Percentiles rank a stretch among this genome's conserved stretches.
These are phyloP conservation scores for Herpotrichia juniperi DNA, from an alignment of 2,329 filamentous ascomycete species.

Conservation along the genomic window DNA sequence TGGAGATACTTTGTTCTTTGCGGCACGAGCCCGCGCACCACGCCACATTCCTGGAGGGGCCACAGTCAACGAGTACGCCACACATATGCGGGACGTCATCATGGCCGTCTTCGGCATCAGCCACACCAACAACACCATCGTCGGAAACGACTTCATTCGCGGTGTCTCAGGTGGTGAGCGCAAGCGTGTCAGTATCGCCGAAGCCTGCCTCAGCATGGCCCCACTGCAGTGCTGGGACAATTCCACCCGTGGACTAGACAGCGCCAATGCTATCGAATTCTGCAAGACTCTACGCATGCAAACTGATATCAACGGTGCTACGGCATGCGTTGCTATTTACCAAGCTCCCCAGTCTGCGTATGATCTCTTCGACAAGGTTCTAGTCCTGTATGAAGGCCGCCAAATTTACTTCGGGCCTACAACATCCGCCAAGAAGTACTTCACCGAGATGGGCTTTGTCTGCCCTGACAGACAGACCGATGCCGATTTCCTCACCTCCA, in stretches of 20 bases:
- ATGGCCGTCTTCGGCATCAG: constrained; percentile 79
- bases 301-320: constrained; percentile 70
- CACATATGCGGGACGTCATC: constrained; percentile 71
- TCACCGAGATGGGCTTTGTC: constrained; percentile 72
- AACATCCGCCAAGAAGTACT: constrained; percentile 70
- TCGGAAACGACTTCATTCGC: constrained; percentile 77
- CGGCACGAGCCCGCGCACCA: constrained; percentile 72
- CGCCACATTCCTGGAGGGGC: constrained; percentile 66
- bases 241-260: constrained; percentile 75
- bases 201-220: constrained; percentile 71
- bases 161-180: constrained; percentile 78
- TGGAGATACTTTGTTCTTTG: constrained; percentile 79
- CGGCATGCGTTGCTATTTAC: constrained; percentile 75
- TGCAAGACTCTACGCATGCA: constrained; percentile 72
- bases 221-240: constrained; percentile 79
- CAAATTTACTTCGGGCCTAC: constrained; percentile 74
- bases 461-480: constrained; percentile 75
- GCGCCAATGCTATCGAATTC: constrained; percentile 77
- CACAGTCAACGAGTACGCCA: constrained; percentile 59
- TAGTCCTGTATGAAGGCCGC: constrained; percentile 70
- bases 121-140: constrained; percentile 74
- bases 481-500: constrained; percentile 78
- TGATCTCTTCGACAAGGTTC: constrained; percentile 72
- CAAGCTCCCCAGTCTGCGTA: constrained; percentile 73
- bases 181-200: constrained; percentile 83